A percentile compares a stretch with the other conserved stretches of the same genome.
Evolutionary conservation across 352 stramenopile species (phyloP).

Genomic region (Pythium apleroticum): DNA sequence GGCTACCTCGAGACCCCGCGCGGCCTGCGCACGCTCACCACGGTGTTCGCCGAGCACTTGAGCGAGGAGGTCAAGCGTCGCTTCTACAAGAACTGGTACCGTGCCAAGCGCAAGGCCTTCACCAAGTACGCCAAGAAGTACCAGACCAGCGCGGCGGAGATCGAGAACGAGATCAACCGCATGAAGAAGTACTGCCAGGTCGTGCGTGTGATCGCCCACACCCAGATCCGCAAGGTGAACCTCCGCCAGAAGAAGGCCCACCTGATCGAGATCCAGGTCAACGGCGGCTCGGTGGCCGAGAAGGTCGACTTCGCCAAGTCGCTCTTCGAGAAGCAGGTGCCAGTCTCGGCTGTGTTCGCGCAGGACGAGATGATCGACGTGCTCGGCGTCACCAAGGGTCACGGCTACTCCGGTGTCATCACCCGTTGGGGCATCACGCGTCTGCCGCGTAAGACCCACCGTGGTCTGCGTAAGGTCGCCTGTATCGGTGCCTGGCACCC

Average conservation of each 20-base stretch:
- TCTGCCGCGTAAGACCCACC: conserved; percentile 99
- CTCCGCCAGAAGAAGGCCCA: conserved; percentile 99
- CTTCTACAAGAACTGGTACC: conserved; percentile 99
- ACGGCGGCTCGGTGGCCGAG: conserved; percentile 95
- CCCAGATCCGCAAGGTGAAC: conserved; percentile 99
- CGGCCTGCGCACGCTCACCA: conserved; percentile 98
- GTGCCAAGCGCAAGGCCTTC: conserved; percentile 99
- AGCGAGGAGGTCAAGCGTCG: conserved; percentile 98
- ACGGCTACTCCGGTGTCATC: conserved; percentile 98
- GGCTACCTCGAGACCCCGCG: conserved; percentile 99
- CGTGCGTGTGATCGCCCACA: conserved; percentile 99
- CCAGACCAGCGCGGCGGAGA: conserved; percentile 89
- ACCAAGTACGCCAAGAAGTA: conserved; percentile 99
- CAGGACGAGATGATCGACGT: conserved; percentile 99
- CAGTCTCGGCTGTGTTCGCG: conserved; percentile 92
- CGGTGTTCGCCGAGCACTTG: conserved; percentile 99
- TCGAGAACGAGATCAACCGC: conserved; percentile 97
- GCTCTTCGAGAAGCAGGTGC: conserved; percentile 99
- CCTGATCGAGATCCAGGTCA: conserved; percentile 99
- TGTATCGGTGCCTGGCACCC: conserved; percentile 99
- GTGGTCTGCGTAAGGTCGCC: conserved; percentile 99
- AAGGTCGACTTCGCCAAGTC: conserved; percentile 99
- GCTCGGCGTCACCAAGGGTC: conserved; percentile 98
- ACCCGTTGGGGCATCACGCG: conserved; percentile 99
- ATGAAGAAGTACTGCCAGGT: conserved; percentile 99